Evolutionary conservation across 345 rosid genomes (phyloP), one percentile per base, ranked within the genome.

Genomic region (Boechera stricta): DNA sequence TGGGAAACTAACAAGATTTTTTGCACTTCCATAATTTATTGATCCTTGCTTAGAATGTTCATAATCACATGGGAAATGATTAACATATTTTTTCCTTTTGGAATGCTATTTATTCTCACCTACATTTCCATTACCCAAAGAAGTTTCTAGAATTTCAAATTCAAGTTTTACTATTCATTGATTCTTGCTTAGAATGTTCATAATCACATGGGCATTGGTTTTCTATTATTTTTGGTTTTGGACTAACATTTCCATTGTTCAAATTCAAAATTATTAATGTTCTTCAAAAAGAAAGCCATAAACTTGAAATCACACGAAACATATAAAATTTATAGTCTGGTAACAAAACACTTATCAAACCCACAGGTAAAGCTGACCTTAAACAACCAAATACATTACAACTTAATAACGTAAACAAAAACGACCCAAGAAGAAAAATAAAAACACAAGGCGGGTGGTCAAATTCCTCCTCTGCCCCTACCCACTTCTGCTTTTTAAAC

Each of bases 381-480:
- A 26, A 18, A 7, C 74, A 61, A 48, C 59, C 48, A 10, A 31
- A 55, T 56, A 10, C 81, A 77, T 69, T n/a, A 54, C 69, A 77
- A 77, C 39, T 52, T 76, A 31, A 16, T 67, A 4, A 29, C 73
- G 52, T 10, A 9, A 28, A 53, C 66, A 18, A 24, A 33, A 33
- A 16, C 32, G 29, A 55, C 69, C 10, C 36, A 44, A 12, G 21
- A 57, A 71, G 2, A 13, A 68, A 26, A 8, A 4, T 11, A 32
- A 35, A 52, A 49, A 72, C 62, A 59, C 44, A 35, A 59, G 69
- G 81, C 81, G 77, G 77, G 77, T 39, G 77, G 73, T 78, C 16
- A 72, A 10, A 21, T 58, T 64, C 73, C 77, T 33, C 72, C 80
- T 71, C 76, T 64, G 81, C 81, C 81, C 67, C 61, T 64, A 70